Percentiles rank a stretch among this genome's conserved stretches.
These are phyloP conservation scores for Ceriops zippeliana DNA, from an alignment of 345 rosid genomes.

Conservation along the genomic window DNA sequence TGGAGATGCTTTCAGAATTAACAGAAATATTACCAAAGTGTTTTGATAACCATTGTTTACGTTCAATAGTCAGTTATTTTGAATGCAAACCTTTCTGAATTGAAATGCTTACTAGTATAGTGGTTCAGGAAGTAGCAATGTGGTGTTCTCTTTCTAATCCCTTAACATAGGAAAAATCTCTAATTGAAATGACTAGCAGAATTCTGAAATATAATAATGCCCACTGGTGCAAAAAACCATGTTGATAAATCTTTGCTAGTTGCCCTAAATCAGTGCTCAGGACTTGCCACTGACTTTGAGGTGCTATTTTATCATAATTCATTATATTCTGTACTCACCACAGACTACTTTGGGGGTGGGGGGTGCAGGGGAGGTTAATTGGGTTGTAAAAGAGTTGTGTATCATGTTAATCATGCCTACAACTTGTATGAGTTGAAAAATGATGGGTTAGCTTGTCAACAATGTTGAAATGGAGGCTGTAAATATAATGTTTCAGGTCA, in stretches of 20 bases:
- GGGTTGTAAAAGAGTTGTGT: neutral
- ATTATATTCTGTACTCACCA: too few relatives aligned
- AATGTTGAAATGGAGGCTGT: neutral
- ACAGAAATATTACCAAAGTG: too few relatives aligned
- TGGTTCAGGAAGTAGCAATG: too few relatives aligned
- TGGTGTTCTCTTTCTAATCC: too few relatives aligned
- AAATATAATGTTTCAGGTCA: slow-evolving; percentile 56
- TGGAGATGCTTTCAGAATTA: too few relatives aligned
- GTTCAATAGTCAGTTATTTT: too few relatives aligned
- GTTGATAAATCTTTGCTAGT: neutral
- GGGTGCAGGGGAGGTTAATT: too few relatives aligned
- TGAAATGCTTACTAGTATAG: too few relatives aligned
- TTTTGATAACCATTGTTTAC: too few relatives aligned
- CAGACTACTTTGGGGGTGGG: too few relatives aligned
- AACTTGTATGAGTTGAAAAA: neutral
- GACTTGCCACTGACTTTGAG: neutral
- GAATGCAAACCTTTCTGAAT: too few relatives aligned
- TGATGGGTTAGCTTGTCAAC: neutral
- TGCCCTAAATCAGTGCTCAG: neutral
- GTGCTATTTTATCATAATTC: too few relatives aligned
- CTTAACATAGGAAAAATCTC: neutral
- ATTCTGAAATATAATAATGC: neutral
- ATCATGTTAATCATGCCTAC: neutral
- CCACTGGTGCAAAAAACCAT: neutral
- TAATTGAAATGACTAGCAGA: neutral